Percentiles rank a stretch among this genome's conserved stretches.
Conservation (phyloP, 2,329 filamentous ascomycete genomes). For the Pseudovirgaria hyperparasitica region DNA sequence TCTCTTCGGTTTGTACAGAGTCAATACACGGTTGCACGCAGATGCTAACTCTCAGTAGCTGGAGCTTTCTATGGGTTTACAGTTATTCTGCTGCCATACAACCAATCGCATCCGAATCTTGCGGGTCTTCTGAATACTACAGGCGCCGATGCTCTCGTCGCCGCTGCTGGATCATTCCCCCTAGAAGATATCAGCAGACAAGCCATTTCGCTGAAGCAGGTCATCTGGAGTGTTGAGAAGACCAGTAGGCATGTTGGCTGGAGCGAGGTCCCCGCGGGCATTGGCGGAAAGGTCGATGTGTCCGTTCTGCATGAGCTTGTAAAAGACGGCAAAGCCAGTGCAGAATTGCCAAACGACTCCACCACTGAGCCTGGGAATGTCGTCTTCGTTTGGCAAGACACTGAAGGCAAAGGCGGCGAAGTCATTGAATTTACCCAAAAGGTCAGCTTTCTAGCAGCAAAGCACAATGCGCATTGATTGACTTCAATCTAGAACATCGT, state of each 20-base stretch:
- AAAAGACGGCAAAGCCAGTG: constrained; percentile 46
- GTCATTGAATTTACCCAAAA: constrained; percentile 70
- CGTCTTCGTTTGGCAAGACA: constrained; percentile 53
- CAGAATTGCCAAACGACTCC: constrained; percentile 52
- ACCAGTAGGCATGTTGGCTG: constrained; percentile 90
- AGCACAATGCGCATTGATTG: not conserved
- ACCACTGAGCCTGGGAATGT: constrained; percentile 35
- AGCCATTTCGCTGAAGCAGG: constrained; percentile 56
- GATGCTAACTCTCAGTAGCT: constrained; percentile 34
- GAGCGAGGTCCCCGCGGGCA: constrained; percentile 73
- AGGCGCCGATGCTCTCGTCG: constrained; percentile 69
- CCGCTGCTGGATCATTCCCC: constrained; percentile 75
- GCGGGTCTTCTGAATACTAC: constrained; percentile 60
- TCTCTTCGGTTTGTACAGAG: constrained; percentile 48
- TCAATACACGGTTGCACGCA: constrained; percentile 2
- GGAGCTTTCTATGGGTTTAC: constrained; percentile 82
- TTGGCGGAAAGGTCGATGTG: constrained; percentile 62
- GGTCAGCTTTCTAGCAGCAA: constrained; percentile 22
- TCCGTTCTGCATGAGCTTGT: constrained; percentile 90
- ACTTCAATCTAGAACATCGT: constrained; percentile 53
- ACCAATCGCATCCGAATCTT: constrained; percentile 56
- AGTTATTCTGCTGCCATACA: constrained; percentile 74
- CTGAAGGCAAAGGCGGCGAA: constrained; percentile 38
- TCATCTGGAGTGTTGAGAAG: constrained; percentile 88
- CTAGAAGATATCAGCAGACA: constrained; percentile 58